Base-by-base conservation (phyloP, 352 stramenopile genomes). In the Pythium biforme region DNA sequence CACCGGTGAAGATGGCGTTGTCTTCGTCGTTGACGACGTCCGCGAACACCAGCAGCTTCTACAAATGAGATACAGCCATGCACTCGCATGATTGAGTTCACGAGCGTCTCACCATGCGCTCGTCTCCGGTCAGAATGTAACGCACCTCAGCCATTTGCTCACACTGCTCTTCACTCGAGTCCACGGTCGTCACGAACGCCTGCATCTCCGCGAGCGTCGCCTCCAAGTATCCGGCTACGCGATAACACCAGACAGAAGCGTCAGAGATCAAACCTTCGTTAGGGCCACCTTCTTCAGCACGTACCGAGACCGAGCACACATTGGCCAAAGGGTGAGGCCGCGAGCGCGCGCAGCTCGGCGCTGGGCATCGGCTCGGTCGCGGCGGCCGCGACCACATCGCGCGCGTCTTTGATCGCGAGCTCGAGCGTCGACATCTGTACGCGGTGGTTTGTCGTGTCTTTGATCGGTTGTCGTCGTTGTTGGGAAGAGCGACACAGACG, bases 1-100 rank as follows among this genome's bases (percentile, higher is more conserved):
- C n/a, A 92, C 83, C 83, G 25, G 83, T 73, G 48, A 87, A 91
- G 8, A 79, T 90, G 31, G 83, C 78, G 64, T 94, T 92, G 73
- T 94, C 83, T 70, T 92, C 83, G 67, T 94, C 83, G 14, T 76
- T 62, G n/a, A 90, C 62, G 12, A 73, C 77, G 34, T 79, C 69
- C 8, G 86, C 76, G 10, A 92, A 73, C 12, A 84, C 43, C 51
- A 74, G 22, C n/a, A 88, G 59, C 10, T 75, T 26, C 76, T 88
- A 48, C 17, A 52, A 12, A n/a, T n/a, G n/a, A n/a, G n/a, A n/a
- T n/a, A n/a, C n/a, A n/a, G n/a, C n/a, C n/a, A n/a, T n/a, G n/a
- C n/a, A n/a, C n/a, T n/a, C n/a, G n/a, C n/a, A n/a, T n/a, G n/a
- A n/a, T n/a, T n/a, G n/a, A n/a, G n/a, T n/a, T n/a, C n/a, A n/a